phyloP scores from a whole-genome alignment of 768 basidiomycete genomes.

The Sporobolomyces pararoseus region DNA sequence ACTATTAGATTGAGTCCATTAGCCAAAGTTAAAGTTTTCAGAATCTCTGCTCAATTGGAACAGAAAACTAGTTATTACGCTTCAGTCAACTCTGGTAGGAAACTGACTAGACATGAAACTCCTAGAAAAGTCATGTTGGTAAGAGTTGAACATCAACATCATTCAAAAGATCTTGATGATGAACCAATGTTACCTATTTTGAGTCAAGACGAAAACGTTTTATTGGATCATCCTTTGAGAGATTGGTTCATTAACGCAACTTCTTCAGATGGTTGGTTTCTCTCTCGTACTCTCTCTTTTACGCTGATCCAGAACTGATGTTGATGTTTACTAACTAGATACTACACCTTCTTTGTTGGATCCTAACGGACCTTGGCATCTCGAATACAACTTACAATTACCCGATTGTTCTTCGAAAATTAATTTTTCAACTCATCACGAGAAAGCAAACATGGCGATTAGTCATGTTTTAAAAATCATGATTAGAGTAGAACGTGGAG shows the following conservation, averaged over 20 bases:
- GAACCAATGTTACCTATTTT: slow-evolving; percentile 72
- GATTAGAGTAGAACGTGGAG: slow-evolving; percentile 76
- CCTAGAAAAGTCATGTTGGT: slow-evolving; percentile 62
- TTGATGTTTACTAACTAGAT: slow-evolving; percentile 40
- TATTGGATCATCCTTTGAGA: slow-evolving; percentile 63
- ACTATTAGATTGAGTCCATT: slow-evolving; percentile 77
- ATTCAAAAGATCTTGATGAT: no score
- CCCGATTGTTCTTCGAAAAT: slow-evolving; percentile 58
- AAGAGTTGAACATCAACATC: slow-evolving; percentile 59
- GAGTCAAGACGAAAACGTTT: slow-evolving; percentile 63
- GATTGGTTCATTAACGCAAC: slow-evolving; percentile 50
- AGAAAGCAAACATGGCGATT: slow-evolving; percentile 67
- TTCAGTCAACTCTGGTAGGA: slow-evolving; percentile 50
- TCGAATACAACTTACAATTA: slow-evolving; percentile 65
- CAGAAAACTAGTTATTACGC: slow-evolving; percentile 55
- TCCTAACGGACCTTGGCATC: slow-evolving; percentile 73
- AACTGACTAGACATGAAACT: slow-evolving; percentile 67
- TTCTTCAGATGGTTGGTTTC: slow-evolving; percentile 56
- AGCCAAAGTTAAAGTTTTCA: slow-evolving; percentile 73
- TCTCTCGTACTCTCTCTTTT: neutral
- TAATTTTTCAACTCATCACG: slow-evolving; percentile 75
- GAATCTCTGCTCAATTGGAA: slow-evolving; percentile 70
- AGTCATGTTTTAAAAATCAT: slow-evolving; percentile 73
- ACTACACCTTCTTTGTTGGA: slow-evolving; percentile 50
- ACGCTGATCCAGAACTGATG: no score